phyloP scores from a whole-genome alignment of 305 asterid genomes.

The Solanum hybrid region DNA sequence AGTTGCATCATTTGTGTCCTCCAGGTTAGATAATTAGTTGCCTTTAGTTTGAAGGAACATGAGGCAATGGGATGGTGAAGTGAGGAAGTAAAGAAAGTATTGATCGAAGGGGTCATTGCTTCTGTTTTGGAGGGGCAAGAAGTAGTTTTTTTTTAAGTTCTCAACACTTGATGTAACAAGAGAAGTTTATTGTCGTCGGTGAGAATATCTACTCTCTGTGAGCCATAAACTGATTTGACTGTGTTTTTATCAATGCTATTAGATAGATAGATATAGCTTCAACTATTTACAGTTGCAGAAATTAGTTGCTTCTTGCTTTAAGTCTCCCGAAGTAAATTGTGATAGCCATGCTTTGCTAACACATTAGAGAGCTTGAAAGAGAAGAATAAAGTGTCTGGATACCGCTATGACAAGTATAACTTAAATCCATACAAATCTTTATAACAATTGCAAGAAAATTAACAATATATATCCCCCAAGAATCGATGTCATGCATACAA shows the following conservation, averaged over 20 bases:
- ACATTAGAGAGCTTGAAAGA: background rate
- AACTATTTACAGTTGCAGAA: background rate
- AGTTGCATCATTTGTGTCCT: too few species aligned
- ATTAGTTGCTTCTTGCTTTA: background rate
- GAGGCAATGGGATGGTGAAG: too few species aligned
- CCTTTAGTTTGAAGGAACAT: too few species aligned
- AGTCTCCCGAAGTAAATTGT: background rate
- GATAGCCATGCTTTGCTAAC: background rate
- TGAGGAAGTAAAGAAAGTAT: too few species aligned
- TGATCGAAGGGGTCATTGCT: too few species aligned
- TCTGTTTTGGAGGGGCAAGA: too few species aligned
- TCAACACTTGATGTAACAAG: background rate
- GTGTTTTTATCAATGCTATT: too few species aligned
- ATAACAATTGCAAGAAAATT: background rate
- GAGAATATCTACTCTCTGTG: background rate
- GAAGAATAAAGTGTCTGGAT: background rate
- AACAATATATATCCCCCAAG: background rate
- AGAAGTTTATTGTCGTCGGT: background rate
- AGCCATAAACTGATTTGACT: background rate
- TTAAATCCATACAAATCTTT: background rate
- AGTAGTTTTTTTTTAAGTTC: too few species aligned
- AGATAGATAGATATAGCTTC: background rate
- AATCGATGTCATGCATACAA: background rate
- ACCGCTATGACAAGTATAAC: background rate
- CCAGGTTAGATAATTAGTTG: too few species aligned